phyloP scores from a whole-genome alignment of 1,139 yeast genomes.

The Candida gigantensis region DNA sequence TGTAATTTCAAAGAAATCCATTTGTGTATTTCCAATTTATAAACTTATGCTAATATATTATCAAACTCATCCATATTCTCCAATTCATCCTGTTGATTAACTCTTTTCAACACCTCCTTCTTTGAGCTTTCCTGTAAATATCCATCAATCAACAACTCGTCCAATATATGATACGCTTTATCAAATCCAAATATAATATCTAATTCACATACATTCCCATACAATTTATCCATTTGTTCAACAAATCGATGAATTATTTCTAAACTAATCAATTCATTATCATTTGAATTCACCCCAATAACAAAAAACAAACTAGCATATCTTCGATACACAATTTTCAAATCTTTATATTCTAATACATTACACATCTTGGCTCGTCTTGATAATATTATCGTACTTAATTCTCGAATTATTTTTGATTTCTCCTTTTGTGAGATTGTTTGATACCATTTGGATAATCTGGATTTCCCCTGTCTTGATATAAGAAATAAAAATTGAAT shows the following conservation, averaged over 20 bases:
- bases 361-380: conserved; percentile 96
- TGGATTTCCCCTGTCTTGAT: conserved; percentile 92
- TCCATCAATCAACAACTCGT: conserved; percentile 84
- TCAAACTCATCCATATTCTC: conserved; percentile 54
- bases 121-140: conserved; percentile 82
- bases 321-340: conserved; percentile 85
- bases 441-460: conserved; percentile 91
- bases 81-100: conserved; percentile 74
- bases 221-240: conserved; percentile 93
- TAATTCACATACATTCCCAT: conserved; percentile 94
- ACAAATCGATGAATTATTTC: conserved; percentile 92
- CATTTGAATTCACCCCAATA: conserved; percentile 80
- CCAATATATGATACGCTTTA: conserved; percentile 88
- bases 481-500: conserved; percentile 76
- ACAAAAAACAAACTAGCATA: conserved; percentile 92
- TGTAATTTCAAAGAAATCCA: too few species aligned
- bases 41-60: conserved; percentile 32
- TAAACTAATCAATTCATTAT: conserved; percentile 82
- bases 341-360: conserved; percentile 85
- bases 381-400: conserved; percentile 80
- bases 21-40: neutral
- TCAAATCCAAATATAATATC: conserved; percentile 94
- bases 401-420: conserved; percentile 77
- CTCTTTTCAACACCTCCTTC: conserved; percentile 73
- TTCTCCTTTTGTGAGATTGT: conserved; percentile 82